These are phyloP conservation scores for Lathyrus aphaca DNA, from an alignment of 306 rosid genomes.

Conservation along the genomic window DNA sequence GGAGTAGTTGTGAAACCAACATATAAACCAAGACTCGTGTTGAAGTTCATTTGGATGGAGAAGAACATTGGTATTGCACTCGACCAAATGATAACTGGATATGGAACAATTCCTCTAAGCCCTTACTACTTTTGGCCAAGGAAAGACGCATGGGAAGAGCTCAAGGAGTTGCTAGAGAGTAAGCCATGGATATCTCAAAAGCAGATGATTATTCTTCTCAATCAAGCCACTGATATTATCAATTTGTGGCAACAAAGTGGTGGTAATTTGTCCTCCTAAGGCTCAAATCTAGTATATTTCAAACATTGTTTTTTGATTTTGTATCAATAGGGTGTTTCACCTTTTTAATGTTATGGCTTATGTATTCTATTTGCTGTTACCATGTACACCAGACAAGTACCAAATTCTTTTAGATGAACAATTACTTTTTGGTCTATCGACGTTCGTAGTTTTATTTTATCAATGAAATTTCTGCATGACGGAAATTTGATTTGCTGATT, in stretches of 20 bases:
- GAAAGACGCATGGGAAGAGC: slow-evolving; percentile 99
- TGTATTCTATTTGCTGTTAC: slow-evolving; percentile 36
- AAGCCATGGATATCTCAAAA: slow-evolving; percentile 99
- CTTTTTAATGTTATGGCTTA: slow-evolving; percentile 12
- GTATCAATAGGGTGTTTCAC: slow-evolving; percentile 33
- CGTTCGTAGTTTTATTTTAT: neutral
- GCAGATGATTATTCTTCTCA: slow-evolving; percentile 97
- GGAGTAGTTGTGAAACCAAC: slow-evolving; percentile 86
- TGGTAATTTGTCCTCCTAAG: slow-evolving; percentile 67
- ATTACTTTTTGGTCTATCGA: slow-evolving; percentile 18
- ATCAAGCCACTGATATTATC: slow-evolving; percentile 96
- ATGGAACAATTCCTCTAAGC: slow-evolving; percentile 87
- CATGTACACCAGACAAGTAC: slow-evolving; percentile 25
- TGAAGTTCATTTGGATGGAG: slow-evolving; percentile 99
- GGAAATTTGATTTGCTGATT: neutral
- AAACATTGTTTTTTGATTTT: slow-evolving; percentile 28
- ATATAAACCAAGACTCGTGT: slow-evolving; percentile 76
- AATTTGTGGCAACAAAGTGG: slow-evolving; percentile 99
- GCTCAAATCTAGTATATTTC: slow-evolving; percentile 28
- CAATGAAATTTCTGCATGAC: neutral
- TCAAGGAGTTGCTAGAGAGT: slow-evolving; percentile 86
- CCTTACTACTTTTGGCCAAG: slow-evolving; percentile 99
- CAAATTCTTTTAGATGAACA: slow-evolving; percentile 39
- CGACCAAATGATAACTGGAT: slow-evolving; percentile 80
- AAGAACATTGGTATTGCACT: slow-evolving; percentile 92